Percentiles rank a stretch among this genome's conserved stretches.
Conservation (phyloP, 1,284 basidiomycete species). For the Boletus hoseneyae region DNA sequence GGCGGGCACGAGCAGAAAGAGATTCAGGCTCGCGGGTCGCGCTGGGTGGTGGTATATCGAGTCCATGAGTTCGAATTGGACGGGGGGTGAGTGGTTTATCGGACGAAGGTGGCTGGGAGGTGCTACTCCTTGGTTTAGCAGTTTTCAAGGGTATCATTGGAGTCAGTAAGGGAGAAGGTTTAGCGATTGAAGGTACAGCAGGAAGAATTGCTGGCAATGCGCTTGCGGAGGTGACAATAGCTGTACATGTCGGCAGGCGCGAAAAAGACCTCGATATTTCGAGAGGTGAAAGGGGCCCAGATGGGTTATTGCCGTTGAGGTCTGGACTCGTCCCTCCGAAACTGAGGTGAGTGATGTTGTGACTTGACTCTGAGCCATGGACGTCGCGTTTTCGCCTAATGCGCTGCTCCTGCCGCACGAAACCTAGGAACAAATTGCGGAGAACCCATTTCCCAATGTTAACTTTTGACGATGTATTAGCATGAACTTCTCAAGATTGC, state of each 20-base stretch:
- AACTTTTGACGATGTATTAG: slow-evolving; percentile 43
- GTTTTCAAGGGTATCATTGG: slow-evolving; percentile 54
- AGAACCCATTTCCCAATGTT: slow-evolving; percentile 82
- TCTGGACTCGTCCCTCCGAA: slow-evolving; percentile 32
- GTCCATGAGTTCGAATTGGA: slow-evolving; percentile 30
- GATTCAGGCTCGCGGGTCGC: slow-evolving; percentile 45
- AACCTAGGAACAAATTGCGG: slow-evolving; percentile 68
- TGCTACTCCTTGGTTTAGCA: slow-evolving; percentile 30
- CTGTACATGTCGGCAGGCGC: slow-evolving; percentile 15
- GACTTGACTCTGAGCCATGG: slow-evolving; percentile 16
- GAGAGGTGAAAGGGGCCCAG: slow-evolving; percentile 32
- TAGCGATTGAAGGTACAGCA: slow-evolving; percentile 37
- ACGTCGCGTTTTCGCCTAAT: slow-evolving; percentile 38
- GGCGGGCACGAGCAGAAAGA: slow-evolving; percentile 44
- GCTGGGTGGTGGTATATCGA: slow-evolving; percentile 24
- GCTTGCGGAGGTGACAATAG: slow-evolving; percentile 24
- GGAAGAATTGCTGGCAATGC: slow-evolving; percentile 61
- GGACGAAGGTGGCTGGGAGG: slow-evolving; percentile 35
- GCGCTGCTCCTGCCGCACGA: slow-evolving; percentile 63
- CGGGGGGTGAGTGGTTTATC: slow-evolving; percentile 35
- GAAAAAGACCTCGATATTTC: slow-evolving; percentile 25
- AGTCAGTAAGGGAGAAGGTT: slow-evolving; percentile 51
- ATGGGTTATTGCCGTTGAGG: slow-evolving; percentile 24
- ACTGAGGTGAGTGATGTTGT: slow-evolving; percentile 22
- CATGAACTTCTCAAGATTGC: slow-evolving; percentile 7